Evolutionary conservation across 352 stramenopile species (phyloP).

Genomic region (Globisporangium parvum): DNA sequence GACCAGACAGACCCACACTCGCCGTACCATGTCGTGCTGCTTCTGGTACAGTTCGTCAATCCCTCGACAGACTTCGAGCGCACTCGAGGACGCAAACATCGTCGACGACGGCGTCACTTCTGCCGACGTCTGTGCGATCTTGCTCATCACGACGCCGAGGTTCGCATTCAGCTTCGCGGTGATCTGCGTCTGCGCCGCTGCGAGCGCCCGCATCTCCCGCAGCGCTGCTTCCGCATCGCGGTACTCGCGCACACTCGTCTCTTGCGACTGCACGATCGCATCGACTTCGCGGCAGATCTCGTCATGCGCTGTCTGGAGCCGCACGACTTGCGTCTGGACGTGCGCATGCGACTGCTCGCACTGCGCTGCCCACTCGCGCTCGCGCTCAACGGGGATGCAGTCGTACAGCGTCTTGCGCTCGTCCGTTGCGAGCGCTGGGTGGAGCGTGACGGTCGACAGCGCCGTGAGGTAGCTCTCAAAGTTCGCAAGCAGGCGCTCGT

Average conservation of each 20-base stretch:
- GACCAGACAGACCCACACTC: neutral
- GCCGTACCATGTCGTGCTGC: slow-evolving; percentile 65
- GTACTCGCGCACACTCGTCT: slow-evolving; percentile 36
- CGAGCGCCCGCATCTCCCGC: slow-evolving; percentile 42
- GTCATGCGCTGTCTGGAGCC: slow-evolving; percentile 61
- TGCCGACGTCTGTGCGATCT: slow-evolving; percentile 58
- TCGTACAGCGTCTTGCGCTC: slow-evolving; percentile 69
- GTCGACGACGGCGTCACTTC: slow-evolving; percentile 45
- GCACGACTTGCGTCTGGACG: slow-evolving; percentile 52
- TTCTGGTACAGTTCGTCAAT: slow-evolving; percentile 75
- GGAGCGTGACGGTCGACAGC: slow-evolving; percentile 51
- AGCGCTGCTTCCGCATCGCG: slow-evolving; percentile 38
- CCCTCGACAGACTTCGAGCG: slow-evolving; percentile 75
- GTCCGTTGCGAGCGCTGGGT: slow-evolving; percentile 51
- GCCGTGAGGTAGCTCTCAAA: slow-evolving; percentile 66
- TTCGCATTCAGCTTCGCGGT: slow-evolving; percentile 60
- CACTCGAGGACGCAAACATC: slow-evolving; percentile 77
- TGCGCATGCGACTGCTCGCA: slow-evolving; percentile 75
- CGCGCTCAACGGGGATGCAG: slow-evolving; percentile 76
- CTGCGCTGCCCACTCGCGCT: slow-evolving; percentile 70
- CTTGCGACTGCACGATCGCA: slow-evolving; percentile 36
- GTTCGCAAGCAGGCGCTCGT: slow-evolving; percentile 52
- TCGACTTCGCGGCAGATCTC: slow-evolving; percentile 62
- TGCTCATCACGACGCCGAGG: slow-evolving; percentile 53
- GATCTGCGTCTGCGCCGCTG: slow-evolving; percentile 43